phyloP scores from a whole-genome alignment of 108 stramenopile genomes.

The Mediolabrus comicus region DNA sequence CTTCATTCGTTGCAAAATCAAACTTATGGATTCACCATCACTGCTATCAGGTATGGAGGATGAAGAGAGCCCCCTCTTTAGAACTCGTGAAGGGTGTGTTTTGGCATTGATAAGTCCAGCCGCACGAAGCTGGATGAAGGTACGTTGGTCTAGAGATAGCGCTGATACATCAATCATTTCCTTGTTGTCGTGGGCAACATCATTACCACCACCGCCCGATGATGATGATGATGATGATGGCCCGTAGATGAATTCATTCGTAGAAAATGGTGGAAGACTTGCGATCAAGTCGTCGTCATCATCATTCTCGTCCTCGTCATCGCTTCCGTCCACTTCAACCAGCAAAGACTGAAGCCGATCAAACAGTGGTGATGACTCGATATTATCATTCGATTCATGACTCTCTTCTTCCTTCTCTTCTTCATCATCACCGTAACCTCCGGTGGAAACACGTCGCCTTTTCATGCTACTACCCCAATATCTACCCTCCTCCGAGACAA shows the following conservation, averaged over 20 bases:
- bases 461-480: constrained; percentile 5
- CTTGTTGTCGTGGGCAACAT: background rate
- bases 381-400: background rate
- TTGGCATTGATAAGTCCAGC: constrained; percentile 27
- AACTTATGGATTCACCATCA: constrained; percentile 29
- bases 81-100: background rate
- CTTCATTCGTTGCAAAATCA: constrained; percentile 19
- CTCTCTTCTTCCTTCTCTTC: background rate
- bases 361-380: constrained; percentile 39
- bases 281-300: constrained; percentile 15
- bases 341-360: constrained; percentile 68
- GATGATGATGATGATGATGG: background rate
- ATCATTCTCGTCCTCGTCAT: constrained; percentile 31
- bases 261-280: constrained; percentile 17
- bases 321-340: constrained; percentile 52
- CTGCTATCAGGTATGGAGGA: constrained; percentile 16
- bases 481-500: background rate
- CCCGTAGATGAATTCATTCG: constrained; percentile 24
- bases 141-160: constrained; percentile 42
- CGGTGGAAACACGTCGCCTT: background rate
- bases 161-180: constrained; percentile 29
- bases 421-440: background rate
- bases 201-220: background rate
- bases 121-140: constrained; percentile 39
- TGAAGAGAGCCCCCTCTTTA: constrained; percentile 4